Base-by-base conservation (phyloP, 148 eudicot genomes). In the Euryodendron excelsum region DNA sequence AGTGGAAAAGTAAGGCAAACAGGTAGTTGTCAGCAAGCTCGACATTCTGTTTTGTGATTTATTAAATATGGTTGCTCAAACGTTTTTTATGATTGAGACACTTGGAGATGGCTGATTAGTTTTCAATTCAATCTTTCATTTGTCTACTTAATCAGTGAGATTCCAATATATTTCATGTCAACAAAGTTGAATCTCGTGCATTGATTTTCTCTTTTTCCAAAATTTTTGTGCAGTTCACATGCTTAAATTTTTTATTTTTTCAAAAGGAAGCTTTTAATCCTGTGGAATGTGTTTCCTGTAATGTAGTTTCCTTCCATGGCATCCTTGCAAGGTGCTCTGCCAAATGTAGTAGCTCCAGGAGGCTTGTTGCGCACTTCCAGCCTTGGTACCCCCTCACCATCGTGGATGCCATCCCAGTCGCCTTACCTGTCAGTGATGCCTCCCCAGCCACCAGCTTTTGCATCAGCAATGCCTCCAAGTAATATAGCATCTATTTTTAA, bases 261-360 rank as follows among this genome's bases (percentile, higher is more conserved):
- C 5, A 9, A 14, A 9, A 41, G 55, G 59, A 71, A 18, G 21
- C 7, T 34, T 72, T 52, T 72, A 53, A 72, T 56, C 9, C 13
- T 63, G 23, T 75, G 10, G 58, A 21, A 63, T 75, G 36, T 48
- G 10, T 75, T 11, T 78, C 61, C 39, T 79, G 78, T 76, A 60
- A 20, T 86, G 87, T 79, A 96, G 98, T 96, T 93, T 76, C 98
- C 98, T 44, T 87, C 98, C 45, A 80, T 93, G 91, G 80, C 85
- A 77, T 80, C 99, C 45, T 80, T 96, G 89, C 95, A 93, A 81
- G 86, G 89, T 77, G 93, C 91, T 73, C 75, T 93, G 64, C 97
- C 97, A 60, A 87, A 86, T 39, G 36, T 82, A 75, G 81, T 77
- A 17, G 86, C 85, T 76, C 82, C 94, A 37, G 68, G 88, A 80